Base-by-base conservation (phyloP, 2,329 filamentous ascomycete genomes). In the Aspergillus sp. region DNA sequence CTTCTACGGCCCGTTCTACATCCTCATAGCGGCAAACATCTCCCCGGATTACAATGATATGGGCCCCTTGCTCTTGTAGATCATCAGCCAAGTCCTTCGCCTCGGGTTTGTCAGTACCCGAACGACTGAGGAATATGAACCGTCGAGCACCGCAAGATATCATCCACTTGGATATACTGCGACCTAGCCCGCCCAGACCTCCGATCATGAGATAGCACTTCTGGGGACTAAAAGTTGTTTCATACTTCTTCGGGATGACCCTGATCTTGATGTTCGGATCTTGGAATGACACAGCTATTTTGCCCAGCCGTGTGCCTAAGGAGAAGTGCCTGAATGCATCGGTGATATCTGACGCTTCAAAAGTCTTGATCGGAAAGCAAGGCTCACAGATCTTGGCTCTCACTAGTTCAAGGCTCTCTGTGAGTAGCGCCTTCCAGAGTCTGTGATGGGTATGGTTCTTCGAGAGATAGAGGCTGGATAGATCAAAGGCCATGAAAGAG, bases 131-230 rank as follows among this genome's bases (percentile, higher is more conserved):
- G 52, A 86, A 83, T 8, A 80, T 79, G 19, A 69, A 59, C 21
- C 52, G 47, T 10, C 50, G 19, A 6, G 61, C 62, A 10, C 65
- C 65, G 1, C 41, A 48, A 5, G 54, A 28, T 6, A 59, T 36
- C 62, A 68, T 69, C 62, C 60, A 67, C 10, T 51, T 47, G 3
- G 62, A 53, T 36, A 67, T 79, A 63, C 78, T 80, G 10, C 79
- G 75, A 0, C 85, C 85, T 1, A 87, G 75, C 1, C 85, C 85
- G 3, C 85, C 84, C 0, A 87, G 74, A 0, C 84, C 83, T 2
- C 85, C 85, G 2, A 79, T 76, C 3, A 87, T 72, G 3, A 87
- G 62, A 55, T 87, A 87, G 0, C 82, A 82, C 1, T 72, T 76
- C n/a, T 79, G 65, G 4, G 55, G 17, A n/a, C 52, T 17, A n/a